Percentiles rank a stretch among this genome's conserved stretches.
Evolutionary conservation across 176 grass and related monocot genomes (phyloP).

Genomic region (Echinochloa phyllopogon): DNA sequence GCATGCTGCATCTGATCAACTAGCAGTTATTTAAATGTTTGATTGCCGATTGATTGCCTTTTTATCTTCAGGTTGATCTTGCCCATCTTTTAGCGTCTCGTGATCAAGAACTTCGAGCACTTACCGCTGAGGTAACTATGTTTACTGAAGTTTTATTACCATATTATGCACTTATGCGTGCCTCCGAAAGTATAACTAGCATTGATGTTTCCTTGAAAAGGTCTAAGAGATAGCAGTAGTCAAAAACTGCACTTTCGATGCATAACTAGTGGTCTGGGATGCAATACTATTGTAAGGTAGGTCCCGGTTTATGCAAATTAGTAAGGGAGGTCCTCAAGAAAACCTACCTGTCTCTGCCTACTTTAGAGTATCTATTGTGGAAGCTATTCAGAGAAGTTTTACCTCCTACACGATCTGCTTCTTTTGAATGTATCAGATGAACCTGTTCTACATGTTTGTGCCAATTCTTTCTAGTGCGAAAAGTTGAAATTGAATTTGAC

Average conservation of each 20-base stretch:
- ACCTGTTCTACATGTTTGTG: background rate
- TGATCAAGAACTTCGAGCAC: slow-evolving; percentile 95
- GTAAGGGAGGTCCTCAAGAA: background rate
- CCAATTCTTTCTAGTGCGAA: background rate
- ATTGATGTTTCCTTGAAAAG: too few relatives aligned
- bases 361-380: background rate
- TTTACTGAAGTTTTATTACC: slow-evolving; percentile 17
- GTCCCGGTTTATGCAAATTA: background rate
- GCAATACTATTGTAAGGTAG: background rate
- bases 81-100: slow-evolving; percentile 93
- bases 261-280: background rate
- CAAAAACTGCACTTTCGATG: background rate
- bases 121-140: slow-evolving; percentile 82
- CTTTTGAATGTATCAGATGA: background rate
- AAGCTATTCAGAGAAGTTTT: background rate
- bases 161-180: slow-evolving; percentile 16
- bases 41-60: background rate
- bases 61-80: slow-evolving; percentile 84
- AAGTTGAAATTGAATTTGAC: background rate
- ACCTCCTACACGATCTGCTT: background rate
- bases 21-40: slow-evolving; percentile 8
- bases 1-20: background rate
- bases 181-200: background rate
- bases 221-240: too few relatives aligned
- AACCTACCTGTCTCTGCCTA: background rate